phyloP scores from a whole-genome alignment of 257 asterid genomes.

The Paulownia fortunei region DNA sequence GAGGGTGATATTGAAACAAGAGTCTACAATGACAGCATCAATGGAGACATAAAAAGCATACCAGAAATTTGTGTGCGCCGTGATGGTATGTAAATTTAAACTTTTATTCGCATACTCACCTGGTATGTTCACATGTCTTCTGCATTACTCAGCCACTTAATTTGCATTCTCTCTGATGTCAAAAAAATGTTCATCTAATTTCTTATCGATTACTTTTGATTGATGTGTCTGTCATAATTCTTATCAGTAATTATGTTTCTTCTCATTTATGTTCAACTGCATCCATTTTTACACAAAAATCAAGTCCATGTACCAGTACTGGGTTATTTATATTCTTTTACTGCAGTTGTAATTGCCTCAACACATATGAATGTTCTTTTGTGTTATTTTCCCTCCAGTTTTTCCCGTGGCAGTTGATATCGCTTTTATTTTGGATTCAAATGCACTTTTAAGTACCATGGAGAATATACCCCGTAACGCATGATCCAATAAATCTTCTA shows the following conservation, averaged over 20 bases:
- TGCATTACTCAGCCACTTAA: not conserved
- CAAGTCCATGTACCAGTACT: not conserved
- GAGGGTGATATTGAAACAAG: slow-evolving; percentile 98
- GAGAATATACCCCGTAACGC: not conserved
- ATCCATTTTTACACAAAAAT: not conserved
- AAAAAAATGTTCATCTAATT: slow-evolving; percentile 8
- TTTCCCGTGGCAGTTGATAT: not conserved
- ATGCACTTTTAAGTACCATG: slow-evolving; percentile 12
- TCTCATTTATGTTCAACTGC: not conserved
- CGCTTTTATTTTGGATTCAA: slow-evolving; percentile 12
- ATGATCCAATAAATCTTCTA: not conserved
- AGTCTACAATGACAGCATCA: slow-evolving; percentile 94
- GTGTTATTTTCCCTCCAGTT: slow-evolving; percentile 8
- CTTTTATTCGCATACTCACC: not conserved
- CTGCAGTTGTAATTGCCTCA: not conserved
- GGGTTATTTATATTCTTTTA: not conserved
- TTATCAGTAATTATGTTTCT: slow-evolving; percentile 12
- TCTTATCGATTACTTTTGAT: not conserved
- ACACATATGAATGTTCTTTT: slow-evolving; percentile 3
- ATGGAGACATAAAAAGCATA: slow-evolving; percentile 84
- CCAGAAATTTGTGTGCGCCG: slow-evolving; percentile 96
- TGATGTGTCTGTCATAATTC: not conserved
- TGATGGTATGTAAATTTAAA: slow-evolving; percentile 66
- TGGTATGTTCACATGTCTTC: not conserved
- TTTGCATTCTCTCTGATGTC: not conserved